Base-by-base conservation (phyloP, 1,284 basidiomycete genomes). In the Cronartium quercuum region DNA sequence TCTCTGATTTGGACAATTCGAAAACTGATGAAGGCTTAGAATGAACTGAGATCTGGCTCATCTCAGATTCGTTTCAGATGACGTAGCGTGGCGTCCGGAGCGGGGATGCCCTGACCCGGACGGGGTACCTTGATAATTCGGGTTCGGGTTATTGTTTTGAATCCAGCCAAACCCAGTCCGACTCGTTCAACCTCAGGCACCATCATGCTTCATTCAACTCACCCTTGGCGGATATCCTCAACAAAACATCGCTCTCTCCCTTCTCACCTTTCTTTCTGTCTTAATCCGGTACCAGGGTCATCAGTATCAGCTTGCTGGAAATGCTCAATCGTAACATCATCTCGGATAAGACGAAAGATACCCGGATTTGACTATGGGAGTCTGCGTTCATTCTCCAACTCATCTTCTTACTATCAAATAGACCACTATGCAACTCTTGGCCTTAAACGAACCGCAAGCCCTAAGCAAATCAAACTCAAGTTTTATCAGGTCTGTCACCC, bases 401-500 rank as follows among this genome's bases (percentile, higher is more conserved):
- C 47, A 51, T 51, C 47, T 13, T 18, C 4, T 18, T 51, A 21
- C 15, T 13, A 18, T 51, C 47, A 51, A 51, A 13, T 51, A 18
- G 77, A 79, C 37, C 78, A 77, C 68, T 79, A 79, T 60, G 55
- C 38, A 5, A 67, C 70, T 6, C 75, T 79, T 5, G 77, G 74
- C 0, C 55, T 79, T 0, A 34, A 29, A 0, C 63, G 63, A 12
- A 61, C 61, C 9, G 78, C 78, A 0, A 75, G 76, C 0, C 69
- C 76, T 57, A 76, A 77, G 40, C 68, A 79, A 58, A 79, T 80
- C 68, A 79, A 78, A 63, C 76, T 77, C n/a, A 77, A 76, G 70
- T 80, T 80, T 64, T 80, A 80, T 69, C 77, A 80, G 66, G 79
- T 80, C 10, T 47, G 76, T n/a, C 34, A 2, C 5, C n/a, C 21